These are phyloP conservation scores for Domatiomyces catenatus DNA, from an alignment of 2,329 filamentous ascomycete genomes.

Conservation along the genomic window DNA sequence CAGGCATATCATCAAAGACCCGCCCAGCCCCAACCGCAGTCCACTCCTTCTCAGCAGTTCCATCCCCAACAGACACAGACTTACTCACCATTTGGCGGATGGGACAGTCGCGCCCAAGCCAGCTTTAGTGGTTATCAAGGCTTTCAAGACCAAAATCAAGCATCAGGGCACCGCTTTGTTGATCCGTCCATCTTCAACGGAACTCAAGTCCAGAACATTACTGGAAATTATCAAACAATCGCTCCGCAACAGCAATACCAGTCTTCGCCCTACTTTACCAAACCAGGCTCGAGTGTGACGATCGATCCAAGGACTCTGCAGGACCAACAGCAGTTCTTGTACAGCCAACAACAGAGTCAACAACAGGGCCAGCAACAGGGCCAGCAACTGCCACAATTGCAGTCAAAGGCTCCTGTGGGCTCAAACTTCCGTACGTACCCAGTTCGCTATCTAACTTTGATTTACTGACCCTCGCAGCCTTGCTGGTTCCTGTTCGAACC, in stretches of 20 bases:
- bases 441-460: neutral
- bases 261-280: constrained; percentile 15
- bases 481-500: constrained; percentile 14
- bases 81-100: neutral
- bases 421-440: neutral
- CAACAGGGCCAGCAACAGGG: neutral
- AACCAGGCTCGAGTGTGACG: constrained; percentile 4
- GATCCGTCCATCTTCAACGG: constrained; percentile 21
- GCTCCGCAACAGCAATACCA: constrained; percentile 19
- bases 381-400: neutral
- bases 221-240: neutral
- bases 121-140: neutral
- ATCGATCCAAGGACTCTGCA: constrained; percentile 13
- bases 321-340: constrained; percentile 7
- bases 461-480: constrained; percentile 8
- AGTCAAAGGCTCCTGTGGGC: constrained; percentile 2
- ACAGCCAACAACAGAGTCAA: constrained; percentile 2
- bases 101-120: neutral
- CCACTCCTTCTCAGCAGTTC: constrained; percentile 6
- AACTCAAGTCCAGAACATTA: neutral
- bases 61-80: neutral
- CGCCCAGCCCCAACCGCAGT: constrained; percentile 1
- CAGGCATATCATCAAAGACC: neutral
- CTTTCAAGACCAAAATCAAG: constrained; percentile 11
- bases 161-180: constrained; percentile 4